Conservation (phyloP, 257 asterid species). For the Fraxinus americana region DNA sequence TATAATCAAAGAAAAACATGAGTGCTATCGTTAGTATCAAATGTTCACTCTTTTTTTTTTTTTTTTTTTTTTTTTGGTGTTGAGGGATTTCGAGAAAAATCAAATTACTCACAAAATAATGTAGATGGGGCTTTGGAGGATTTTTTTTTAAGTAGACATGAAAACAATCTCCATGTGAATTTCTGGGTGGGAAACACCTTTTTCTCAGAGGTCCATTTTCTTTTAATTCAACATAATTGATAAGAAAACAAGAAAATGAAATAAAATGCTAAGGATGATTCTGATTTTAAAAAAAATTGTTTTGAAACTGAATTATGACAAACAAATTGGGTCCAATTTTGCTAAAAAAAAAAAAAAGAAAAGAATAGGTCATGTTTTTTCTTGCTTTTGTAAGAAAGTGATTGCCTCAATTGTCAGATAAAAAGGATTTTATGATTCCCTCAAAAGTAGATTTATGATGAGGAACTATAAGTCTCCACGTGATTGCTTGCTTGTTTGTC, state of each 20-base stretch:
- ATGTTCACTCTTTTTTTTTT: too few relatives aligned
- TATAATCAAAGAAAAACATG: too few relatives aligned
- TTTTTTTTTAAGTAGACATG: neutral
- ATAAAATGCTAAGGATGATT: conserved; percentile 1
- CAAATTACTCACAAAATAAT: too few relatives aligned
- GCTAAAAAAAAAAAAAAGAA: conserved; percentile 5
- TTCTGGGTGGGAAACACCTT: conserved; percentile 46
- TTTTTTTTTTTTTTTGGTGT: too few relatives aligned
- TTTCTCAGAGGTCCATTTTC: conserved; percentile 13
- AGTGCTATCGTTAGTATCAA: too few relatives aligned
- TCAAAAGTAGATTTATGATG: neutral
- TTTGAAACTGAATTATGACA: neutral
- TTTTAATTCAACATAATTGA: neutral
- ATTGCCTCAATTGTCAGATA: neutral
- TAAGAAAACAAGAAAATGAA: neutral
- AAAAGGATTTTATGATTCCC: neutral
- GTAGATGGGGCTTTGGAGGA: neutral
- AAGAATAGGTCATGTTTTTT: neutral
- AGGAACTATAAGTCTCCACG: neutral
- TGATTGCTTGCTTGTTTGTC: neutral
- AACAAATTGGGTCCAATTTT: conserved; percentile 26
- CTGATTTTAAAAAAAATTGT: neutral
- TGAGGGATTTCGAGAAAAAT: too few relatives aligned
- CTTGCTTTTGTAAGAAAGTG: neutral
- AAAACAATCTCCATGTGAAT: conserved; percentile 28